Percentiles rank a stretch among this genome's conserved stretches.
phyloP scores from a whole-genome alignment of 139 green algal genomes.

The Chlorella sp. region DNA sequence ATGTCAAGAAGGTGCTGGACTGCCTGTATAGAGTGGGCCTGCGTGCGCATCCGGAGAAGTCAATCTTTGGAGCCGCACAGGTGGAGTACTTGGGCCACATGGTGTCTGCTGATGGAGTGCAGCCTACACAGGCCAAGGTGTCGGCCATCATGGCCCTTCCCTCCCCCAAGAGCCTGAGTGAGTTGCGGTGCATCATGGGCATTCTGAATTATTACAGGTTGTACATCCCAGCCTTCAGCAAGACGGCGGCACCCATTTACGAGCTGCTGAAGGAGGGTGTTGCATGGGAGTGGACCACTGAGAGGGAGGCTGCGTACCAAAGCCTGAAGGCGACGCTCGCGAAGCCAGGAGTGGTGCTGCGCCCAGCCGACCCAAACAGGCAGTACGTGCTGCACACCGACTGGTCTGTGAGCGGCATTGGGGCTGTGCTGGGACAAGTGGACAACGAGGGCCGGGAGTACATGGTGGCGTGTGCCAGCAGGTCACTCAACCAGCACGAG shows the following conservation, averaged over 20 bases:
- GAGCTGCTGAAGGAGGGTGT: conserved; percentile 19
- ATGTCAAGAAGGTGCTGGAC: conserved; percentile 8
- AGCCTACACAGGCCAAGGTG: conserved; percentile 16
- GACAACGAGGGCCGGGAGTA: conserved; percentile 16
- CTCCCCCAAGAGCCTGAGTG: conserved; percentile 14
- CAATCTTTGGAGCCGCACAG: conserved; percentile 7
- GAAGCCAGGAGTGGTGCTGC: conserved; percentile 1
- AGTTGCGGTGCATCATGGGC: conserved; percentile 23
- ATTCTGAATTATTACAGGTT: conserved; percentile 27
- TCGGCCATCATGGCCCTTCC: conserved; percentile 16
- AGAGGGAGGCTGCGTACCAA: conserved; percentile 4
- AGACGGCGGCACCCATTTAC: conserved; percentile 19
- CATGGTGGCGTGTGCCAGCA: conserved; percentile 21
- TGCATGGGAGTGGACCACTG: conserved; percentile 13
- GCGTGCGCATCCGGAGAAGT: conserved; percentile 17
- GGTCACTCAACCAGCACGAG: conserved; percentile 20
- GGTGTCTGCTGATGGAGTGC: conserved; percentile 13
- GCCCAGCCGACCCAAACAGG: background rate
- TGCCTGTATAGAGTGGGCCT: background rate
- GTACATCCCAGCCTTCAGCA: conserved; percentile 30
- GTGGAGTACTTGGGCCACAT: conserved; percentile 38
- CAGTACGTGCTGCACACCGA: conserved; percentile 14
- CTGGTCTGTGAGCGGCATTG: conserved; percentile 7
- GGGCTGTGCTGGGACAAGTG: conserved; percentile 26
- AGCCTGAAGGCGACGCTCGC: background rate